A percentile compares a stretch with the other conserved stretches of the same genome.
These are phyloP conservation scores for Rhizophagus prolifer DNA, from an alignment of 192 early-diverging fungal species.

Conservation along the genomic window DNA sequence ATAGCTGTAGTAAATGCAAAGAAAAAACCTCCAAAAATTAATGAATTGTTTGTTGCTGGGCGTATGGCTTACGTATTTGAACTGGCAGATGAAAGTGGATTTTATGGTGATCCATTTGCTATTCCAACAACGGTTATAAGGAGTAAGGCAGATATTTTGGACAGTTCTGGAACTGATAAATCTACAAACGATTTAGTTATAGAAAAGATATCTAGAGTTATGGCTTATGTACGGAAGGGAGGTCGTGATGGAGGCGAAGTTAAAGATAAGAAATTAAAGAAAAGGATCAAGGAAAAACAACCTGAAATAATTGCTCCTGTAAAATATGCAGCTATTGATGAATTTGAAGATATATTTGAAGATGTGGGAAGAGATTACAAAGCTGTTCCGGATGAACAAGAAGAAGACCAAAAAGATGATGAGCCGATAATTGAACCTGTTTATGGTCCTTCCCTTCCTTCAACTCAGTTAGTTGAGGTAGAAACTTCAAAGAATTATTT, in stretches of 20 bases:
- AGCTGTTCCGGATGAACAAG: slow-evolving; percentile 31
- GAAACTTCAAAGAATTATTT: slow-evolving; percentile 38
- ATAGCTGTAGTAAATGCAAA: slow-evolving; percentile 40
- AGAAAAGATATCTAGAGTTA: slow-evolving; percentile 66
- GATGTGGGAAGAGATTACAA: slow-evolving; percentile 80
- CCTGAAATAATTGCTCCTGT: slow-evolving; percentile 28
- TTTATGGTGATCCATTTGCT: slow-evolving; percentile 49
- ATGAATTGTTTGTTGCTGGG: slow-evolving; percentile 75
- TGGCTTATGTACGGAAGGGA: slow-evolving; percentile 48
- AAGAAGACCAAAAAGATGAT: slow-evolving; percentile 32
- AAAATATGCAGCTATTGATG: slow-evolving; percentile 47
- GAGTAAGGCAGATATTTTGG: slow-evolving; percentile 67
- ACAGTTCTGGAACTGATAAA: slow-evolving; percentile 44
- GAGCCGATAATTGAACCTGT: slow-evolving; percentile 29
- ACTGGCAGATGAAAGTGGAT: slow-evolving; percentile 49
- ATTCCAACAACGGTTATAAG: slow-evolving; percentile 75
- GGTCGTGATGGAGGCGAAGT: slow-evolving; percentile 37
- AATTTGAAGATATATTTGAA: slow-evolving; percentile 81
- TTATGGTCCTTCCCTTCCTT: slow-evolving; percentile 11
- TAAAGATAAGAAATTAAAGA: slow-evolving; percentile 49
- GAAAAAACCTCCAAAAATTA: slow-evolving; percentile 46
- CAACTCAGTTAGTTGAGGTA: slow-evolving; percentile 12
- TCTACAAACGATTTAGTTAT: slow-evolving; percentile 67
- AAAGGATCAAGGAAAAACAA: slow-evolving; percentile 34
- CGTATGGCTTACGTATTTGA: slow-evolving; percentile 76